Base-by-base conservation (phyloP, 129 eudicot genomes). In the Artemisia annua region DNA sequence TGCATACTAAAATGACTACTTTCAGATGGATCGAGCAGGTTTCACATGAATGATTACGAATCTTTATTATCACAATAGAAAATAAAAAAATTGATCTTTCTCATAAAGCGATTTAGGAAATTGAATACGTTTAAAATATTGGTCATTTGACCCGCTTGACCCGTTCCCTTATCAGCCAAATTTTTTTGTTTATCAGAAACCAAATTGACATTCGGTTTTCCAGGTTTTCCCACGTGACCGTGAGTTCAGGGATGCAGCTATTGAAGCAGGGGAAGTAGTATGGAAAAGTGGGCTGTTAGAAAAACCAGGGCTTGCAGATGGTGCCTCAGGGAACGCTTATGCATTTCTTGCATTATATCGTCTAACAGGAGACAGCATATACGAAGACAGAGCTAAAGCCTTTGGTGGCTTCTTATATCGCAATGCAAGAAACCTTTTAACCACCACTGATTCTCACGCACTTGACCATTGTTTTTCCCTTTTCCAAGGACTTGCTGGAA, bases 191-290 rank as follows among this genome's bases (percentile, higher is more conserved):
- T 7, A 39, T 39, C 46, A 39, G 46, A 69, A 12, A 24, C 24
- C 16, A 10, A 26, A 77, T 30, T 39, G 24, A 11, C 10, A 13
- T 11, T 39, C 67, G 16, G 32, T 49, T 46, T 54, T 70, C 32
- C 83, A 89, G 92, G 98, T 89, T 3, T 82, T 92, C 30, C 78
- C 85, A 3, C 58, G 66, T 60, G 92, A 87, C 0, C 75, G 96
- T 24, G 98, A 92, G 48, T 83, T 92, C 49, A 87, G 96, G 0
- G 87, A 85, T 63, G 98, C 89, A 1, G 98, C 96, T 7, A 87
- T 92, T 22, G 96, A 92, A 72, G 98, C 92, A 15, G 98, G 96
- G 26, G 96, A 92, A 79, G 98, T 92, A 7, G 98, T 92, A 26
- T 92, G 98, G 98, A 92, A 89, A 75, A 84, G 82, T 16, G 98